These are phyloP conservation scores for Lavandula angustifolia DNA, from an alignment of 257 asterid species.

Conservation along the genomic window DNA sequence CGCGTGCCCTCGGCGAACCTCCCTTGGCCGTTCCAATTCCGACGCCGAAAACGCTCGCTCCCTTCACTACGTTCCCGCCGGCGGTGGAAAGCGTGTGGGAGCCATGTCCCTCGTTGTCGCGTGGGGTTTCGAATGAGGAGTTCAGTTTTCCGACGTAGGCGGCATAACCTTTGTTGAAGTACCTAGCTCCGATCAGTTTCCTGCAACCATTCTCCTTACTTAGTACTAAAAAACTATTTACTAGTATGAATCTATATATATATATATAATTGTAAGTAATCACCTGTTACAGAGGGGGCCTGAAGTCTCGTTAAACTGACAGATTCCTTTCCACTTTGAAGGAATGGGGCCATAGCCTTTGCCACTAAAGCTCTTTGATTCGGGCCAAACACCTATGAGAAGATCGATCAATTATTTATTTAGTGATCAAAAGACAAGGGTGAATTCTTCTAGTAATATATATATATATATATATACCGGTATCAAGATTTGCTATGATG, in stretches of 20 bases:
- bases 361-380: conserved; percentile 72
- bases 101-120: conserved; percentile 69
- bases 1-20: conserved; percentile 73
- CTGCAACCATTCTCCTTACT: conserved; percentile 30
- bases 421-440: no score
- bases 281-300: conserved; percentile 63
- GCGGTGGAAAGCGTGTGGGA: conserved; percentile 83
- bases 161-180: conserved; percentile 54
- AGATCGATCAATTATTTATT: not conserved
- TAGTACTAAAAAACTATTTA: no score
- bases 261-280: not conserved
- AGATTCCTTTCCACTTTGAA: conserved; percentile 72
- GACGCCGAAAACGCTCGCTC: conserved; percentile 52
- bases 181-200: conserved; percentile 81
- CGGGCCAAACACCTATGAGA: conserved; percentile 77
- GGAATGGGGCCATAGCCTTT: conserved; percentile 70
- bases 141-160: conserved; percentile 19
- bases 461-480: conserved; percentile 46
- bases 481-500: conserved; percentile 70
- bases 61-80: conserved; percentile 67
- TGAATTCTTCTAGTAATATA: no score
- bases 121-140: conserved; percentile 18
- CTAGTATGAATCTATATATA: no score
- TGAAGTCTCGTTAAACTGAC: conserved; percentile 37
- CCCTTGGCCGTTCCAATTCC: conserved; percentile 76